Percentiles rank a stretch among this genome's conserved stretches.
Evolutionary conservation across 2,329 filamentous ascomycete species (phyloP).

Genomic region (Colletotrichum somersetense): DNA sequence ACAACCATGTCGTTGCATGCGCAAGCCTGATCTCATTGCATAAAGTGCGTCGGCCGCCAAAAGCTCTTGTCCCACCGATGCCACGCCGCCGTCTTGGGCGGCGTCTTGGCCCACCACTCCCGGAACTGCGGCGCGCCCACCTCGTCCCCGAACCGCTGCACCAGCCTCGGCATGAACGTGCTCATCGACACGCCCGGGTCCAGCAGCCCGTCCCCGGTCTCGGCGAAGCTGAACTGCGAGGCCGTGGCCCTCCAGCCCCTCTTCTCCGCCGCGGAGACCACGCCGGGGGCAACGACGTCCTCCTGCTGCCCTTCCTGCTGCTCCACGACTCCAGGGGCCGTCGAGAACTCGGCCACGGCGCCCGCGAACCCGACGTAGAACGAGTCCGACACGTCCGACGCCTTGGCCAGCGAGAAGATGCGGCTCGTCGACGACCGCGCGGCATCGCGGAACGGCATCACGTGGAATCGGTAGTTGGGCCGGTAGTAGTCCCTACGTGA

Average conservation of each 20-base stretch:
- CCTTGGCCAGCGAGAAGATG: conserved; percentile 62
- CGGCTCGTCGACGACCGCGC: conserved; percentile 44
- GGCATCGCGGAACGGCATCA: conserved; percentile 48
- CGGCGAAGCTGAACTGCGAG: conserved; percentile 44
- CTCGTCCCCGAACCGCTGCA: conserved; percentile 37
- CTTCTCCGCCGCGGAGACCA: conserved; percentile 30
- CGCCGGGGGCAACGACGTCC: conserved; percentile 4
- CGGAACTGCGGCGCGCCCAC: conserved; percentile 28
- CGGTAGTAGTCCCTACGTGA: conserved; percentile 59
- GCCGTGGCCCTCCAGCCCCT: conserved; percentile 31
- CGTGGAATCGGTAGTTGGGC: conserved; percentile 62
- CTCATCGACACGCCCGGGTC: conserved; percentile 37
- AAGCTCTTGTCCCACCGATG: conserved; percentile 38
- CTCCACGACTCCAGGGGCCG: conserved; percentile 9
- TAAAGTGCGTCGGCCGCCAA: conserved; percentile 39
- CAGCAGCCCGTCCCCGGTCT: conserved; percentile 48
- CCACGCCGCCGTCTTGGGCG: conserved; percentile 34
- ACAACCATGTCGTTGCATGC: background rate
- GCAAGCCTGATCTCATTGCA: conserved; percentile 4
- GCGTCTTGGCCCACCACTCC: conserved; percentile 21
- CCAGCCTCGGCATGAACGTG: conserved; percentile 37
- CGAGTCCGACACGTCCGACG: conserved; percentile 60
- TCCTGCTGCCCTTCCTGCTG: conserved; percentile 3
- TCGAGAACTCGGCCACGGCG: conserved; percentile 58
- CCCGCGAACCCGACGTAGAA: conserved; percentile 65